Evolutionary conservation across 345 rosid species (phyloP), one percentile per base, ranked within the genome.

Genomic region (Eucalyptus shirleyi): DNA sequence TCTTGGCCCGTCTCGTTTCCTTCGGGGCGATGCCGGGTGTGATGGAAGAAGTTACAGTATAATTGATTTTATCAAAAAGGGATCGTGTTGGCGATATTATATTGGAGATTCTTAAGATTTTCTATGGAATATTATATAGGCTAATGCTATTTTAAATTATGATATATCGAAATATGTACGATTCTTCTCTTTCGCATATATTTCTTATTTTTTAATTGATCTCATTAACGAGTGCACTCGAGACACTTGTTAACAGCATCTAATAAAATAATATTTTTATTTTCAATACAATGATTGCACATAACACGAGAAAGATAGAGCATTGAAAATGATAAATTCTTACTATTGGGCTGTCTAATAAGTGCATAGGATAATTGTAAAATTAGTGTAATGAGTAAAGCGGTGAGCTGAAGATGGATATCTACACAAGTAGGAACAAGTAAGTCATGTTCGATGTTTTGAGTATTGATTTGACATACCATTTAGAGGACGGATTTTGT

Each of bases 241-340:
- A 67, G 23, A 16, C 40, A 67, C 1, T 32, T 16, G 14, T 53
- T 53, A 0, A 53, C 1, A 53, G 2, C 0, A 0, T 10, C 2
- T 9, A 1, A 67, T 67, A 8, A 67, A 1, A 10, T 0, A 67
- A 69, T 17, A 5, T 9, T 69, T 9, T 18, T 6, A 3, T 69
- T 34, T 18, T 2, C 9, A 67, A 67, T 67, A 18, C 24, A 32
- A 3, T 9, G 6, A 67, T 67, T 0, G 19, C 3, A 2, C 42
- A 17, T 17, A 32, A 32, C 23, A 32, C 6, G 6, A 67, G 80
- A 32, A 67, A 30, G 34, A 62, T 2, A 4, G 5, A 1, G 34
- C 10, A 0, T 62, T 30, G 34, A 1, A 62, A 30, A 62, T 7
- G 72, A 14, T 30, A 62, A 62, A 62, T 53, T 53, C 5, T 53